Conservation (phyloP, 2,329 filamentous ascomycete species). For the Hypoxylon sp. region DNA sequence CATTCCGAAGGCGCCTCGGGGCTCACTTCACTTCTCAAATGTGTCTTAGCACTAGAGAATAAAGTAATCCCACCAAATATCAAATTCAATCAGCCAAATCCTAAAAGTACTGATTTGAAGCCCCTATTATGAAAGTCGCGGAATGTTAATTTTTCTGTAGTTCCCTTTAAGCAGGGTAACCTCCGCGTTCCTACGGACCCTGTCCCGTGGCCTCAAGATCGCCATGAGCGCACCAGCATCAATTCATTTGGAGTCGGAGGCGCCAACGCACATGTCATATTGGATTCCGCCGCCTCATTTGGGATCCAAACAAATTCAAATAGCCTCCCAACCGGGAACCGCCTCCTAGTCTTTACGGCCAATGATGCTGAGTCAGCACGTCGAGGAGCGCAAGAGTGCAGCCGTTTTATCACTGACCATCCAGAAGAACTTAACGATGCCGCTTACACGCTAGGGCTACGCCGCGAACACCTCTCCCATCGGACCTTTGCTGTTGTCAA, state of each 20-base stretch:
- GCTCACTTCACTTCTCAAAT: slow-evolving; percentile 48
- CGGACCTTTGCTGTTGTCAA: background rate
- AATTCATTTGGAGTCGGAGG: slow-evolving; percentile 18
- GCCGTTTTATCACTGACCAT: background rate
- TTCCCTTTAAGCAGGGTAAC: background rate
- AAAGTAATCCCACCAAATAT: slow-evolving; percentile 51
- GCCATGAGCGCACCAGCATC: slow-evolving; percentile 1
- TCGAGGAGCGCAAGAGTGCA: background rate
- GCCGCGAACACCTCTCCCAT: background rate
- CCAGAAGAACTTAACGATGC: background rate
- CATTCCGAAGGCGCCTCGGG: slow-evolving; percentile 50
- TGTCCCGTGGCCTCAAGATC: background rate
- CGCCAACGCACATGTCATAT: slow-evolving; percentile 4
- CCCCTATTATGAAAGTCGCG: background rate
- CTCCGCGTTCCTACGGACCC: background rate
- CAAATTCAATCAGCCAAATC: slow-evolving; percentile 52
- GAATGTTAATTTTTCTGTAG: background rate
- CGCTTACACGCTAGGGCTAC: slow-evolving; percentile 3
- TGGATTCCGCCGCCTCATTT: background rate
- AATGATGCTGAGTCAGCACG: background rate
- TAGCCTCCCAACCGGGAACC: background rate
- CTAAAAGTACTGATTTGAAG: slow-evolving; percentile 32
- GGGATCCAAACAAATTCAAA: background rate
- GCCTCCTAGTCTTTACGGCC: background rate
- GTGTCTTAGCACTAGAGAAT: slow-evolving; percentile 40